Evolutionary conservation across 768 basidiomycete species (phyloP), one percentile per base, ranked within the genome.

Genomic region (Lentinus brumalis): DNA sequence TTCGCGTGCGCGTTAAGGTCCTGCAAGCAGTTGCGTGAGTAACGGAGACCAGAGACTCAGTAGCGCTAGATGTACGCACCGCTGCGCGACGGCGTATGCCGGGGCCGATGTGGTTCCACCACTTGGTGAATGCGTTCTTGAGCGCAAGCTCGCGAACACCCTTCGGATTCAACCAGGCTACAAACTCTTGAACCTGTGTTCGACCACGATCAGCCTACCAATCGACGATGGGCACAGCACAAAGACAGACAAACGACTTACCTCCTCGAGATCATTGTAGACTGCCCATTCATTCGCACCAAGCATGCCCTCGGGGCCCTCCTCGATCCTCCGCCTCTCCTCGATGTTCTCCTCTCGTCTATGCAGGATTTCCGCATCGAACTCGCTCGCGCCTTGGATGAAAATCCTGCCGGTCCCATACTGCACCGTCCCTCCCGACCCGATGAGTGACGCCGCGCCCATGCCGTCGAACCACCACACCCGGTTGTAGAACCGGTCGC

Each of bases 401-500:
- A 98, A 97, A 50, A 99, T 70, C 54, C 96, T 79, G 5, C 95
- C 97, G 18, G 94, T 88, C 10, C 94, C 94, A 69, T 93, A 96
- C 72, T 89, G 83, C 31, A 89, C 83, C 31, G 86, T 83, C 4
- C 91, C 91, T 15, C 91, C 91, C 64, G 85, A 87, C 42, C 87
- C 89, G 59, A 94, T 79, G 54, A 96, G 75, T 47, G 89, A 87
- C 50, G 87, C 88, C 5, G 88, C 87, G 7, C 96, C 96, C 81
- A 95, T 84, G 10, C 96, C 96, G 74, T 99, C 96, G 71, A 98
- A 93, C 96, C 96, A 99, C 96, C 96, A 99, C 60, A 97, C 81
- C 35, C 92, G 86, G 71, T 97, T 96, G 70, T 92, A 91, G 75
- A 98, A 99, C 55, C 97, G 83, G 71, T 99, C 97, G 63, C 84